Conservation (phyloP, 176 grass and related monocot genomes). For the Bothriochloa decipiens region DNA sequence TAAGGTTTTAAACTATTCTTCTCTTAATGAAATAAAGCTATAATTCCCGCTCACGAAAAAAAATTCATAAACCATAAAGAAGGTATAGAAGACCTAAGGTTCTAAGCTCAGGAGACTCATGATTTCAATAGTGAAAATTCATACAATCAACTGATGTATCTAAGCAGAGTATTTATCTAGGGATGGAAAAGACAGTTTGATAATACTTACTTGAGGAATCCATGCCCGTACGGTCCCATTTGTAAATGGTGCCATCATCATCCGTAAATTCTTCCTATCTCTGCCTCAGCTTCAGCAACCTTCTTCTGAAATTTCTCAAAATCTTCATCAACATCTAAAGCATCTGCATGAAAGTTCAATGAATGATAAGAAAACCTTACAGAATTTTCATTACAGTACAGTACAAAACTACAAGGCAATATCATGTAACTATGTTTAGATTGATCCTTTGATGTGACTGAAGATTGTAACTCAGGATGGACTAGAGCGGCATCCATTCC, state of each 20-base stretch:
- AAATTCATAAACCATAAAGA: not conserved
- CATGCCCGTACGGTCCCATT: slow-evolving; percentile 48
- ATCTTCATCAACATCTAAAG: slow-evolving; percentile 65
- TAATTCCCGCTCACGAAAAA: too few relatives aligned
- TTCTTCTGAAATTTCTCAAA: slow-evolving; percentile 85
- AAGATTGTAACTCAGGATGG: slow-evolving; percentile 58
- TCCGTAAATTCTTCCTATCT: slow-evolving; percentile 93
- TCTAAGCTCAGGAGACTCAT: slow-evolving; percentile 8
- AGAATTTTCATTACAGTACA: not conserved
- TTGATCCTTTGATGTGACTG: slow-evolving; percentile 39
- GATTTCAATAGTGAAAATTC: not conserved
- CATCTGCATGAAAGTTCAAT: slow-evolving; percentile 26
- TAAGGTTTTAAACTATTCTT: too few relatives aligned
- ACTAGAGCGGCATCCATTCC: slow-evolving; percentile 73
- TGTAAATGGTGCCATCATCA: slow-evolving; percentile 91
- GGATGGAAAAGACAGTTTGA: not conserved
- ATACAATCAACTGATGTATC: not conserved
- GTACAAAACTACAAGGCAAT: not conserved
- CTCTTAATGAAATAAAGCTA: too few relatives aligned
- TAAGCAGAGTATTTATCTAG: slow-evolving; percentile 2
- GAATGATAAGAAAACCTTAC: slow-evolving; percentile 10
- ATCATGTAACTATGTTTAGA: slow-evolving; percentile 46
- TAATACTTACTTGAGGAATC: slow-evolving; percentile 54
- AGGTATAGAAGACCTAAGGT: not conserved
- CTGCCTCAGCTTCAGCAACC: slow-evolving; percentile 60